phyloP scores from a whole-genome alignment of 495 filamentous ascomycete species.

The Penicillium coffeae region DNA sequence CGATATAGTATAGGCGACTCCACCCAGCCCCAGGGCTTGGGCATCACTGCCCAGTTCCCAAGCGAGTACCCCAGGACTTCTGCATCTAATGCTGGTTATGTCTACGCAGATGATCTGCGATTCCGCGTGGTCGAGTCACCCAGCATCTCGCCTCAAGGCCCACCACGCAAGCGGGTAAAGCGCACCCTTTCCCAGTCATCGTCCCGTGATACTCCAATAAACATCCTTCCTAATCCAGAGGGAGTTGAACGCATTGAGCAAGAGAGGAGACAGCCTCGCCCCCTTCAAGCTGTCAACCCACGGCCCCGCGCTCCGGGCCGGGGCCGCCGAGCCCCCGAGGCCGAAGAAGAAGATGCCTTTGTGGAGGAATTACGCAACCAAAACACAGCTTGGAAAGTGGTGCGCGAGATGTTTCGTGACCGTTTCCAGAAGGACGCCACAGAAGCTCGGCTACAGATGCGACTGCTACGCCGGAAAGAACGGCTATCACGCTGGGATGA shows the following conservation, averaged over 20 bases:
- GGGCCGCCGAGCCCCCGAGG: conserved; percentile 43
- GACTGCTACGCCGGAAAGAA: conserved; percentile 61
- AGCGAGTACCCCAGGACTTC: conserved; percentile 27
- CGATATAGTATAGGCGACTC: conserved; percentile 30
- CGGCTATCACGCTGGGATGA: conserved; percentile 61
- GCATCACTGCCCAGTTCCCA: conserved; percentile 37
- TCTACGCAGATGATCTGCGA: conserved; percentile 16
- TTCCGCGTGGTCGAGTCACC: conserved; percentile 24
- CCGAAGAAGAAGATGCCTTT: conserved; percentile 64
- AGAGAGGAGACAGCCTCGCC: conserved; percentile 27
- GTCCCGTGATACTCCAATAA: conserved; percentile 29
- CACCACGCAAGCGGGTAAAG: conserved; percentile 26
- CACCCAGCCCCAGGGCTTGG: conserved; percentile 33
- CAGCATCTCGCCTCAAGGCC: conserved; percentile 22
- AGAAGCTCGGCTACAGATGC: conserved; percentile 71
- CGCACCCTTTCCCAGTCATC: conserved; percentile 17
- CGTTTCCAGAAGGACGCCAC: conserved; percentile 60
- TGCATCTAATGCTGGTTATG: conserved; percentile 22
- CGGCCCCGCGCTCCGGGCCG: conserved; percentile 39
- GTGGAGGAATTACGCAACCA: conserved; percentile 65
- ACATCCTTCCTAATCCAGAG: conserved; percentile 40
- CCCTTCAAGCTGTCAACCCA: conserved; percentile 18
- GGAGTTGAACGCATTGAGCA: conserved; percentile 35
- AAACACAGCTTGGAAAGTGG: conserved; percentile 65
- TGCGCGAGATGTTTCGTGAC: conserved; percentile 59